These are phyloP conservation scores for Mediolabrus comicus DNA, from an alignment of 108 stramenopile genomes.

Conservation along the genomic window DNA sequence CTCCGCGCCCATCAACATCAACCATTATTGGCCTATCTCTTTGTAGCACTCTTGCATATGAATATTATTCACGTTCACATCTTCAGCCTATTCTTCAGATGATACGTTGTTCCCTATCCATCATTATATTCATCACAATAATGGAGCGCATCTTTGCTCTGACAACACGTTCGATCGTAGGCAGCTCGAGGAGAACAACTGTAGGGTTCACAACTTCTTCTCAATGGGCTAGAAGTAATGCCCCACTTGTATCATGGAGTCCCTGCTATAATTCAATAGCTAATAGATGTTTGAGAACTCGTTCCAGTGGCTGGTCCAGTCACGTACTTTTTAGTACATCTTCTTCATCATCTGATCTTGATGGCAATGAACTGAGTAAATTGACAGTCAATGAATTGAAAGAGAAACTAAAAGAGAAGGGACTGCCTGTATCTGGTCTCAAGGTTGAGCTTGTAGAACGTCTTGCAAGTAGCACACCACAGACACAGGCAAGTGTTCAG, in stretches of 20 bases:
- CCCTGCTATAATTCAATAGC: not conserved
- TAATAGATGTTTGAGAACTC: not conserved
- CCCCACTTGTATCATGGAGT: not conserved
- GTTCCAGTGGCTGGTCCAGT: not conserved
- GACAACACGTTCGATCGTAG: not conserved
- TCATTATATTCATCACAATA: not conserved
- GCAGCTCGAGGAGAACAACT: not conserved
- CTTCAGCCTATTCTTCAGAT: not conserved
- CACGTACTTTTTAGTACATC: not conserved
- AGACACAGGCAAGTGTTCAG: no score
- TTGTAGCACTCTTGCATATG: no score
- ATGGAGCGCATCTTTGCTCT: constrained; percentile 1
- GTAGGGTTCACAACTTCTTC: not conserved
- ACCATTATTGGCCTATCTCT: no score
- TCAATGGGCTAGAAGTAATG: not conserved
- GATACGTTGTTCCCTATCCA: not conserved
- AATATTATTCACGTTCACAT: not conserved
- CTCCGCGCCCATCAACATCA: no score
- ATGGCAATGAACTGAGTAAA: constrained; percentile 11
- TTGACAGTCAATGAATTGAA: constrained; percentile 52
- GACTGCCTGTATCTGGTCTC: constrained; percentile 45
- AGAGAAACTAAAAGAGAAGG: constrained; percentile 26
- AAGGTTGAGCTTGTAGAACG: constrained; percentile 53
- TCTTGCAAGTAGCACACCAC: not conserved
- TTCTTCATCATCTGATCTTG: no score